These are phyloP conservation scores for Gaertneriomyces sp. DNA, from an alignment of 192 early-diverging fungal genomes.

Conservation along the genomic window DNA sequence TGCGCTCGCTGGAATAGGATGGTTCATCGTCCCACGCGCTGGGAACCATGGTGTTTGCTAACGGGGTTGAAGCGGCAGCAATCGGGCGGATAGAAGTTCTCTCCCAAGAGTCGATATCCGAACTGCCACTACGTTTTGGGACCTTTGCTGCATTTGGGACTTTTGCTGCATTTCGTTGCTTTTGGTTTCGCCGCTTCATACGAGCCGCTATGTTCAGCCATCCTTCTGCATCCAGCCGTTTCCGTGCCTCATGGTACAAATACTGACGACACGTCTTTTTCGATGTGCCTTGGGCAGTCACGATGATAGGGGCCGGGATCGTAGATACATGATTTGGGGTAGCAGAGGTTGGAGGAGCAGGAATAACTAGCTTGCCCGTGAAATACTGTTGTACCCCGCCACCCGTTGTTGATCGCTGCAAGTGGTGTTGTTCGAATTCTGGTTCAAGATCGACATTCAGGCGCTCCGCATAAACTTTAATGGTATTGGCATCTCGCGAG, in stretches of 20 bases:
- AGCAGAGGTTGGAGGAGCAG: neutral
- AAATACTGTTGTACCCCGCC: conserved; percentile 16
- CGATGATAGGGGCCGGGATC: neutral
- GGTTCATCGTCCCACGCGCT: neutral
- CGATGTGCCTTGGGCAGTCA: conserved; percentile 19
- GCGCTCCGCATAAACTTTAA: no score
- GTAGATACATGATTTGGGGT: no score
- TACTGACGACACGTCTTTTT: conserved; percentile 8
- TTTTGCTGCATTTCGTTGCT: neutral
- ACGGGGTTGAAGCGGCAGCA: neutral
- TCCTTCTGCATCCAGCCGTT: conserved; percentile 5
- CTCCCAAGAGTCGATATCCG: neutral
- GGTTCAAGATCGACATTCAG: neutral
- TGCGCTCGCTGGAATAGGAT: neutral
- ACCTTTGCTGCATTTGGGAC: neutral
- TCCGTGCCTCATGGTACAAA: neutral
- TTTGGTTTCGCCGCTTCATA: neutral
- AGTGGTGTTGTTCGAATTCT: neutral
- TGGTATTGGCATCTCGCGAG: no score
- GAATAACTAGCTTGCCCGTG: conserved; percentile 16
- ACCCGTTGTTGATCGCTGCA: neutral
- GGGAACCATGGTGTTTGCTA: neutral
- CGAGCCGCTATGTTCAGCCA: conserved; percentile 5
- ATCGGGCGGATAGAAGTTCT: neutral
- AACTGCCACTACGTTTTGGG: neutral